A percentile compares a stretch with the other conserved stretches of the same genome.
phyloP scores from a whole-genome alignment of 2,329 filamentous ascomycete genomes.

The Paecilomyces dactylethromorphus region DNA sequence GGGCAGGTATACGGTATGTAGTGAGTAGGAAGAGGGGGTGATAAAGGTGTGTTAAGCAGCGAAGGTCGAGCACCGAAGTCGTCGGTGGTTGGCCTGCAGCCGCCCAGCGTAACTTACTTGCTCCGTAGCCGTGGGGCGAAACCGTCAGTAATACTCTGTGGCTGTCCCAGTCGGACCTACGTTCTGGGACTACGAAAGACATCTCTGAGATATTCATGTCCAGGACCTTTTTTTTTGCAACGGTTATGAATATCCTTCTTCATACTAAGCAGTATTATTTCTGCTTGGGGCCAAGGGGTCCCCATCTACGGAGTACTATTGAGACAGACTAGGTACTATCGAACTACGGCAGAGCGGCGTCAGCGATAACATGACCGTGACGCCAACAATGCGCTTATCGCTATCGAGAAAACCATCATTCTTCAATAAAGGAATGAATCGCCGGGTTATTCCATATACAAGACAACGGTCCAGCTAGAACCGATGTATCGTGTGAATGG shows the following conservation, averaged over 20 bases:
- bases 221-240: not conserved
- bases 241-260: not conserved
- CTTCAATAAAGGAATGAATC: not conserved
- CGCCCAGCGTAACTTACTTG: not conserved
- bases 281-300: no score
- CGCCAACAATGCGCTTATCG: not conserved
- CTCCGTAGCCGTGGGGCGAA: not conserved
- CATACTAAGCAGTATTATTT: no score
- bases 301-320: not conserved
- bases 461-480: not conserved
- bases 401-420: not conserved
- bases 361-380: not conserved
- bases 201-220: not conserved
- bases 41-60: not conserved
- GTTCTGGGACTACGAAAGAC: not conserved
- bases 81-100: not conserved
- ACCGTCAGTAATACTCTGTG: not conserved
- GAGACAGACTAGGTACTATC: not conserved
- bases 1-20: not conserved
- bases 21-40: not conserved
- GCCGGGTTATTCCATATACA: not conserved
- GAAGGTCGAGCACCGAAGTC: not conserved
- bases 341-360: not conserved
- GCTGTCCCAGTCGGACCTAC: not conserved
- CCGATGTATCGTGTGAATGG: not conserved